Conservation (phyloP, 2,329 filamentous ascomycete genomes). For the Fusarium sp. region DNA sequence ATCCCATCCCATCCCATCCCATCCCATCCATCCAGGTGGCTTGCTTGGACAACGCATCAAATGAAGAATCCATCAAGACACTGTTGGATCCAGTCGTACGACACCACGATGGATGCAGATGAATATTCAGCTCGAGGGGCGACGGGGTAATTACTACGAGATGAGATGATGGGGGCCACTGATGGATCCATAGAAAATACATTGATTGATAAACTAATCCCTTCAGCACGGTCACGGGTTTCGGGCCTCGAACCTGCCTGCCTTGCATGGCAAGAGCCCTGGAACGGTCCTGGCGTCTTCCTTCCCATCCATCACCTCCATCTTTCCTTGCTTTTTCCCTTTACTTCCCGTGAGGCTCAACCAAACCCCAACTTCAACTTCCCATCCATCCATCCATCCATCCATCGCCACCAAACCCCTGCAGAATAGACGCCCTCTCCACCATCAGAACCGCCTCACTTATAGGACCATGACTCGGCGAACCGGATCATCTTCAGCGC, state of each 20-base stretch:
- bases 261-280: slow-evolving; percentile 7
- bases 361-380: slow-evolving; percentile 1
- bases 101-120: slow-evolving; percentile 27
- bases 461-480: slow-evolving; percentile 34
- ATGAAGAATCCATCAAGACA: slow-evolving; percentile 25
- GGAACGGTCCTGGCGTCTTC: slow-evolving; percentile 15
- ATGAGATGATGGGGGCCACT: background rate
- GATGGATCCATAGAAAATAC: background rate
- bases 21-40: slow-evolving; percentile 23
- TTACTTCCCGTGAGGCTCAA: slow-evolving; percentile 6
- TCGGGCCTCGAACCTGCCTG: background rate
- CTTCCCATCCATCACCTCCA: background rate
- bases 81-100: slow-evolving; percentile 35
- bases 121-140: background rate
- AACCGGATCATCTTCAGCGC: slow-evolving; percentile 13
- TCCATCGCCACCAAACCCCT: background rate
- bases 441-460: slow-evolving; percentile 28
- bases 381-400: too few species aligned
- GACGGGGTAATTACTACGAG: background rate
- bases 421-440: slow-evolving; percentile 1
- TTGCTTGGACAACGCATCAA: slow-evolving; percentile 39
- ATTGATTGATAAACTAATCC: background rate
- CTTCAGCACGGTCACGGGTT: background rate
- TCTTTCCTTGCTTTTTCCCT: slow-evolving; percentile 1
- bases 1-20: too few species aligned